Evolutionary conservation across 495 filamentous ascomycete genomes (phyloP).

Genomic region (Daldinia childiae): DNA sequence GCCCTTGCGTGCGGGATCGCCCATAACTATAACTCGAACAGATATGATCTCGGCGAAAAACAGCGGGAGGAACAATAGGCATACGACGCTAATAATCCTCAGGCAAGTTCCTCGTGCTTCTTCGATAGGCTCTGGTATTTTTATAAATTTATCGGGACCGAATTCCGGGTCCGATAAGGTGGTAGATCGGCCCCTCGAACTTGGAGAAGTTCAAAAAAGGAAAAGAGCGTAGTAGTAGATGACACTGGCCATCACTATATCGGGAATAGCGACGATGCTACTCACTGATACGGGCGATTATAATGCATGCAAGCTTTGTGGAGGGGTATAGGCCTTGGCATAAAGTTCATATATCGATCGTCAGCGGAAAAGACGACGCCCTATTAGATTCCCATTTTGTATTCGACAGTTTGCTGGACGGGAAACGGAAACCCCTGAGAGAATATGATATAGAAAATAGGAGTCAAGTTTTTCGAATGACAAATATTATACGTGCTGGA

Average conservation of each 20-base stretch:
- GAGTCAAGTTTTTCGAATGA: slow-evolving; percentile 2
- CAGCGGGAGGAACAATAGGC: slow-evolving; percentile 34
- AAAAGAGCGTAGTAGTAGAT: not conserved
- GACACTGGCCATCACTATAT: not conserved
- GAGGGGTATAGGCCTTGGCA: not conserved
- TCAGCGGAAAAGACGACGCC: not conserved
- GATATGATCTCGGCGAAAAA: slow-evolving; percentile 9
- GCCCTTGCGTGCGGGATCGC: slow-evolving; percentile 12
- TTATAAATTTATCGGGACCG: slow-evolving; percentile 26
- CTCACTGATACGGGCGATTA: not conserved
- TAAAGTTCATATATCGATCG: not conserved
- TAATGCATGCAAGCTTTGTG: not conserved
- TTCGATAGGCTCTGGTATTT: not conserved
- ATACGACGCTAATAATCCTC: slow-evolving; percentile 22
- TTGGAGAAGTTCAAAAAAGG: not conserved
- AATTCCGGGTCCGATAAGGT: slow-evolving; percentile 2
- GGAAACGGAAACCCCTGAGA: not conserved
- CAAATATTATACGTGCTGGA: not conserved
- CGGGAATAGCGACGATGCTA: not conserved
- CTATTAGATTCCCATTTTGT: not conserved
- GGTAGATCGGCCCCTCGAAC: not conserved
- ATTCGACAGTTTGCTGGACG: not conserved
- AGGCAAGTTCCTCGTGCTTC: not conserved
- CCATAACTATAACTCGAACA: slow-evolving; percentile 1
- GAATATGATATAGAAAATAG: not conserved